Evolutionary conservation across 768 basidiomycete species (phyloP).

Genomic region (Arthromyces matolae): DNA sequence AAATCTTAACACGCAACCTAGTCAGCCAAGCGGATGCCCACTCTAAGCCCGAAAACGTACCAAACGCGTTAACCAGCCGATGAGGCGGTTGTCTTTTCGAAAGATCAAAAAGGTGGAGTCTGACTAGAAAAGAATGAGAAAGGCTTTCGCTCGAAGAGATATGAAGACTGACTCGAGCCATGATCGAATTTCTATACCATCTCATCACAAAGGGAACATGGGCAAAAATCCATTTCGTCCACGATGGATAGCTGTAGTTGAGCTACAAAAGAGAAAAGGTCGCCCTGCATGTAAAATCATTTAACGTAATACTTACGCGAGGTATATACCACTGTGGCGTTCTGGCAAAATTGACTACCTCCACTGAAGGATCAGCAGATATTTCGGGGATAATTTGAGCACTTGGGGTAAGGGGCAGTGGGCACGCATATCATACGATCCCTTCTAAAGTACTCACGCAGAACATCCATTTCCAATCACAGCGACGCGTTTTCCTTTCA

Average conservation of each 20-base stretch:
- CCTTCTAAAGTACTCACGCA: conserved; percentile 35
- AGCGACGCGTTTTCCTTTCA: conserved; percentile 51
- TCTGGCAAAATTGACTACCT: conserved; percentile 56
- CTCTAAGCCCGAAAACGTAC: conserved; percentile 18
- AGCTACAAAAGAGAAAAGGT: conserved; percentile 21
- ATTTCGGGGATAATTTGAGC: conserved; percentile 60
- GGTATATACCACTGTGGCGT: conserved; percentile 57
- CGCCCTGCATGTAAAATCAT: not conserved
- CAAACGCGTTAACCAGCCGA: conserved; percentile 29
- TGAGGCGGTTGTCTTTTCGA: conserved; percentile 34
- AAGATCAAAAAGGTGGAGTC: conserved; percentile 37
- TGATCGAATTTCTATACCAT: conserved; percentile 43
- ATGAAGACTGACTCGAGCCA: conserved; percentile 41
- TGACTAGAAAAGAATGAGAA: conserved; percentile 23
- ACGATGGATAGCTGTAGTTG: conserved; percentile 39
- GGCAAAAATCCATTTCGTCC: conserved; percentile 51
- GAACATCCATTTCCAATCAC: conserved; percentile 65
- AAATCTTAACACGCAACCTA: conserved; percentile 26
- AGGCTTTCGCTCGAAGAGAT: too few relatives aligned
- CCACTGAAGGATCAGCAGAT: conserved; percentile 42
- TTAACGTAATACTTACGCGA: conserved; percentile 42
- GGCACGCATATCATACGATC: not conserved
- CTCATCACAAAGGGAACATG: conserved; percentile 48
- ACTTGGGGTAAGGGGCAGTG: conserved; percentile 33
- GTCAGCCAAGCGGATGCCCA: not conserved